Evolutionary conservation across 192 early-diverging fungal species (phyloP), one percentile per base, ranked within the genome.

Genomic region (Polychytrium aggregatum): DNA sequence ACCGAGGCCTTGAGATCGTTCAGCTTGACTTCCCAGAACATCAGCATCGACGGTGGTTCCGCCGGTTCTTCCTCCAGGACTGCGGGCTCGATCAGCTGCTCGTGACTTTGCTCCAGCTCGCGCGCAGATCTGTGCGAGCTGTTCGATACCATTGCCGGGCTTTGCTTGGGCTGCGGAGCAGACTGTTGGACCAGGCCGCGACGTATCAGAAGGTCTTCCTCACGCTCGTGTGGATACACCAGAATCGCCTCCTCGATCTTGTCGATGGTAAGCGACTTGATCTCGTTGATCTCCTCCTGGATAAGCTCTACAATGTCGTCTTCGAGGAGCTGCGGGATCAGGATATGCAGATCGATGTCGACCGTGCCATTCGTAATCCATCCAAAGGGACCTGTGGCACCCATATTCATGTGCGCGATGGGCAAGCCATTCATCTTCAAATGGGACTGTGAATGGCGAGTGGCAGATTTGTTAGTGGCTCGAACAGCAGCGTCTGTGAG

Each of bases 341-440:
- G 31, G 13, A 78, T 48, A 47, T 78, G 72, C 37, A 74, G 27
- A 57, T 79, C 75, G 11, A 98, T 69, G 54, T 95, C 91, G 0
- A 98, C 71, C 6, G 72, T 81, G 2, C 92, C 92, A 2, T 76
- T 71, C n/a, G 82, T 88, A 52, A 97, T 89, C 94, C 94, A 97
- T 11, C 84, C 83, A 29, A 92, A 76, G 2, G 94, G 94, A 0
- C 94, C 94, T 28, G 74, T 72, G 9, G 84, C 74, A 14, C 87
- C 86, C 18, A 70, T 60, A 64, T 92, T 92, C 35, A 97, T 62
- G 60, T 94, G 90, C 53, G 89, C 85, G 20, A 96, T 90, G 44
- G 82, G 85, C 16, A 97, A 72, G 41, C 82, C 82, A 55, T 97
- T 88, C 13, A 97, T 76, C 59, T 86, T 84, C 28, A 90, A 65